Conservation (phyloP, 495 filamentous ascomycete genomes). For the Hypoxylon crocopeplum region DNA sequence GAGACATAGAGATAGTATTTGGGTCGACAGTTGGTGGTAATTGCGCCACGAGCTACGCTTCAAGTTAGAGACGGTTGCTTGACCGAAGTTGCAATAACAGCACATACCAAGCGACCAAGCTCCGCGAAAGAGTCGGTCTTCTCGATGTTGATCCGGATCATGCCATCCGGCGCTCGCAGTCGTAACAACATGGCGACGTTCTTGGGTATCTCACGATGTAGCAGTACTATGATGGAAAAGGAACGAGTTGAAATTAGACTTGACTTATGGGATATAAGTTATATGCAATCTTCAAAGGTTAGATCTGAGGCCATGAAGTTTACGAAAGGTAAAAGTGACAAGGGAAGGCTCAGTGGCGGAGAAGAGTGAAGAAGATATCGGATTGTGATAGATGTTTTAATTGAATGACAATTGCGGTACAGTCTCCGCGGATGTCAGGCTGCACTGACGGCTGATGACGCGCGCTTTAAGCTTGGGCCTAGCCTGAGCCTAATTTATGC, state of each 20-base stretch:
- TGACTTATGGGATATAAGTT: background rate
- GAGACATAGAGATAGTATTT: slow-evolving; percentile 78
- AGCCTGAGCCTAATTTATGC: no score
- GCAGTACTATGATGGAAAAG: background rate
- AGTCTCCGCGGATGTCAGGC: slow-evolving; percentile 25
- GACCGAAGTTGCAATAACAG: background rate
- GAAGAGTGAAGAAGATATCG: slow-evolving; percentile 18
- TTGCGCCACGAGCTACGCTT: slow-evolving; percentile 49
- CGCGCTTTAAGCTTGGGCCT: slow-evolving; percentile 33
- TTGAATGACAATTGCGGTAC: background rate
- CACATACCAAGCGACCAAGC: slow-evolving; percentile 57
- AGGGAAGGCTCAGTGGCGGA: slow-evolving; percentile 1
- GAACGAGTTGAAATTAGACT: background rate
- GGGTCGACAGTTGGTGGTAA: slow-evolving; percentile 69
- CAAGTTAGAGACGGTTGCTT: slow-evolving; percentile 20
- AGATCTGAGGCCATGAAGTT: no score
- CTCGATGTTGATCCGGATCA: slow-evolving; percentile 70
- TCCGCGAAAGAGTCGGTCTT: slow-evolving; percentile 60
- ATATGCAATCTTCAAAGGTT: no score
- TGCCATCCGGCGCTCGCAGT: slow-evolving; percentile 73
- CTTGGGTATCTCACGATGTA: no score
- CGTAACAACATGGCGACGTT: slow-evolving; percentile 74
- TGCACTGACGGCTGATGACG: slow-evolving; percentile 46
- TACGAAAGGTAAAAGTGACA: background rate
- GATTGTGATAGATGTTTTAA: slow-evolving; percentile 9